phyloP scores from a whole-genome alignment of 768 basidiomycete genomes.

The Calocera viscosa region DNA sequence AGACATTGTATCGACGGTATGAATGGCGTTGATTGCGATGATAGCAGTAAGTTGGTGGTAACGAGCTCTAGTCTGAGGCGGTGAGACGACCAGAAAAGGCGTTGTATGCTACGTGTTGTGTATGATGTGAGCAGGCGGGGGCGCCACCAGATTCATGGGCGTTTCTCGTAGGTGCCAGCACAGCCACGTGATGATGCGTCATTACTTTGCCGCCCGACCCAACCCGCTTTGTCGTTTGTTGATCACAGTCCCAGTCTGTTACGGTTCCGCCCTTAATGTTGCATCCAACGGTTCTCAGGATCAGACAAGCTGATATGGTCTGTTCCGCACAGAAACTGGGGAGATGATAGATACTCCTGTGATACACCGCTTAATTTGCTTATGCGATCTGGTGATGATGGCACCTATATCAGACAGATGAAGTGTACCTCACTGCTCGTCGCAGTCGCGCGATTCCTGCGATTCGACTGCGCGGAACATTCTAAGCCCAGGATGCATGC shows the following conservation, averaged over 20 bases:
- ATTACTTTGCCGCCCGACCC: neutral
- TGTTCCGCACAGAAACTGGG: no score
- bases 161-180: conserved; percentile 5
- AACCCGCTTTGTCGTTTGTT: neutral
- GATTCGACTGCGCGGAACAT: neutral
- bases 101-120: neutral
- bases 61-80: neutral
- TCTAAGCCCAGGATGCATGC: neutral
- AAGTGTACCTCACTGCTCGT: neutral
- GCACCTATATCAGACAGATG: neutral
- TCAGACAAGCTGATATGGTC: no score
- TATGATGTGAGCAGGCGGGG: neutral
- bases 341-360: no score
- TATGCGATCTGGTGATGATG: neutral
- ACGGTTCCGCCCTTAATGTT: no score
- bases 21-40: neutral
- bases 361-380: no score
- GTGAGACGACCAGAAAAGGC: neutral
- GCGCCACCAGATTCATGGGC: neutral
- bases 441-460: neutral
- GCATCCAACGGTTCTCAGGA: no score
- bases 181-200: neutral
- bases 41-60: neutral
- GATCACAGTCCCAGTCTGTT: neutral
- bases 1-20: neutral